phyloP scores from a whole-genome alignment of 2,329 filamentous ascomycete species.

The Metarhizium rileyi region DNA sequence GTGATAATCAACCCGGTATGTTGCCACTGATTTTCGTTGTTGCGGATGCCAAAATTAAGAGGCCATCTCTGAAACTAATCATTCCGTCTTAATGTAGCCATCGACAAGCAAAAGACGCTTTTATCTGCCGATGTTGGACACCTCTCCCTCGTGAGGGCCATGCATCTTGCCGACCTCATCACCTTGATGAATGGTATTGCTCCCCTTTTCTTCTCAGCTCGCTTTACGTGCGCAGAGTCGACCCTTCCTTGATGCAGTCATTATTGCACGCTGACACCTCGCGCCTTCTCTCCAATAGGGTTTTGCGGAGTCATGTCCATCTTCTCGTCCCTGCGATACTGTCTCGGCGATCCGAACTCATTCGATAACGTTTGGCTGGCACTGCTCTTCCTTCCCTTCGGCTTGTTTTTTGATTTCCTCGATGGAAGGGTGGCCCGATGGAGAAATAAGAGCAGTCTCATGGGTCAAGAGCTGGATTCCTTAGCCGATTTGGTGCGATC shows the following conservation, averaged over 20 bases:
- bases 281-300: slow-evolving; percentile 36
- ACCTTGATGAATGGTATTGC: slow-evolving; percentile 65
- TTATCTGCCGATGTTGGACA: slow-evolving; percentile 62
- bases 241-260: neutral
- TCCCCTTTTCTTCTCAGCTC: slow-evolving; percentile 5
- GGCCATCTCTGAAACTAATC: neutral
- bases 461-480: slow-evolving; percentile 96
- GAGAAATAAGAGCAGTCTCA: slow-evolving; percentile 93
- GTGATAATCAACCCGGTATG: slow-evolving; percentile 25
- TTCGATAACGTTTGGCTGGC: slow-evolving; percentile 69
- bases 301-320: slow-evolving; percentile 92
- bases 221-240: neutral
- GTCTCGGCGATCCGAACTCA: slow-evolving; percentile 58
- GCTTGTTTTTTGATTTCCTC: slow-evolving; percentile 95
- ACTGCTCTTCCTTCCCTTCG: slow-evolving; percentile 80
- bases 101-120: slow-evolving; percentile 69
- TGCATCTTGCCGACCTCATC: slow-evolving; percentile 77
- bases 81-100: slow-evolving; percentile 30
- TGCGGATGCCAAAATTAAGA: neutral
- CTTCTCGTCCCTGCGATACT: slow-evolving; percentile 91
- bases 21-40: neutral
- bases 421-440: slow-evolving; percentile 94
- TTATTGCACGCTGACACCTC: neutral
- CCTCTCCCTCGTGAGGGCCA: slow-evolving; percentile 57
- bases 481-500: slow-evolving; percentile 76